These are phyloP conservation scores for Ceratocystis huliohia DNA, from an alignment of 2,329 filamentous ascomycete genomes.

Conservation along the genomic window DNA sequence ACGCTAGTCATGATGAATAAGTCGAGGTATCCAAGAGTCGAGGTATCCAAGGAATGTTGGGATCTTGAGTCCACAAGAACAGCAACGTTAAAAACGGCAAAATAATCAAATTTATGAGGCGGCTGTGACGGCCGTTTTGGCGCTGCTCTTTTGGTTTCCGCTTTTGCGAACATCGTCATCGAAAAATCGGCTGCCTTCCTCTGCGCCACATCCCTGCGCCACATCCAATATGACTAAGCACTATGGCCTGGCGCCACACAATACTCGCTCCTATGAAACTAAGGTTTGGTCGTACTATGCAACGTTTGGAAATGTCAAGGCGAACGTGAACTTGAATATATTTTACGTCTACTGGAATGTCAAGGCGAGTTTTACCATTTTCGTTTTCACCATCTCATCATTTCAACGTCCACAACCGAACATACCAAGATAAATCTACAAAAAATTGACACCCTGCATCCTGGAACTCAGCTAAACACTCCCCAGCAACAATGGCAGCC, in stretches of 20 bases:
- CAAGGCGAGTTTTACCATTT: too few species aligned
- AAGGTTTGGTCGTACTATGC: too few species aligned
- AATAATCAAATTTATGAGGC: not conserved
- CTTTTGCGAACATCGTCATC: slow-evolving; percentile 17
- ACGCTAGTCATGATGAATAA: slow-evolving; percentile 31
- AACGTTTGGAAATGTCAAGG: too few species aligned
- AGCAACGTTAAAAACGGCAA: not conserved
- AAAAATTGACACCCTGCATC: too few species aligned
- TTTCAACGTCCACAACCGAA: not conserved
- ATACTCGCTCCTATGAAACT: too few species aligned
- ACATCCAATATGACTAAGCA: not conserved
- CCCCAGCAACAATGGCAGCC: not conserved
- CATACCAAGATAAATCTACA: not conserved
- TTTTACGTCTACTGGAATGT: too few species aligned
- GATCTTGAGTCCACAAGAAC: not conserved
- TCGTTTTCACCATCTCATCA: too few species aligned
- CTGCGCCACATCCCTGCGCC: slow-evolving; percentile 8
- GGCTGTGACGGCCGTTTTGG: not conserved
- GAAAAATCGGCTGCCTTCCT: slow-evolving; percentile 6
- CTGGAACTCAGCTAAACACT: not conserved
- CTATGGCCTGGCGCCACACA: not conserved
- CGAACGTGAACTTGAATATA: too few species aligned
- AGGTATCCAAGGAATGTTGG: not conserved
- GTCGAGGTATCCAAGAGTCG: not conserved
- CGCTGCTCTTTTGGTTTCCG: slow-evolving; percentile 1